Evolutionary conservation across 805 yeast genomes (phyloP), one percentile per base, ranked within the genome.

Genomic region (Kodamaea nitidulidarum): DNA sequence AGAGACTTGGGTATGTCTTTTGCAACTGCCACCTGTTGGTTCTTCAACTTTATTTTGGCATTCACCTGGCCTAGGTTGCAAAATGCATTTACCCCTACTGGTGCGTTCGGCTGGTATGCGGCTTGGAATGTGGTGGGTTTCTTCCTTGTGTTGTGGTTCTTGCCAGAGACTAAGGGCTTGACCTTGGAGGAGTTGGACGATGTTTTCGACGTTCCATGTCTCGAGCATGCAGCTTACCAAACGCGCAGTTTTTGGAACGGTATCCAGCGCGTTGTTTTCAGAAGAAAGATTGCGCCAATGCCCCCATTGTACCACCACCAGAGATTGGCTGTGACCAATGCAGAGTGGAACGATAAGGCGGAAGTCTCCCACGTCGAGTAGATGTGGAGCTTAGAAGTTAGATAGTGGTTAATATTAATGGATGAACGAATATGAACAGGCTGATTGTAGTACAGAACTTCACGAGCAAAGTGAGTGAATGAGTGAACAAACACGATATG

Each of bases 41-140:
- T 81, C 61, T 81, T 81, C 70, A 81, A 81, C 58, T 80, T 80
- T 49, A 63, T 81, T 38, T 65, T 80, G 45, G 79, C 93, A 15
- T 71, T 86, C 46, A 80, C 95, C 7, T 81, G 93, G 93, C 93
- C 95, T 25, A 67, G 85, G 16, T 62, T 87, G 58, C 60, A 75
- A 41, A 71, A 62, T 35, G 80, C 82, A 0, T 81, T 87, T 63
- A 78, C 76, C 40, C 75, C 88, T 2, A 86, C 81, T 48, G 95
- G 96, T 59, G 95, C 95, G 3, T 87, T 84, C 56, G 88, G 93
- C 10, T 87, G 80, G 74, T 87, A 85, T 54, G 95, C 93, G 1
- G 95, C 82, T 10, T 83, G 91, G 90, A 86, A 86, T 58, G 50
- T 79, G 42, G 65, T 79, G 39, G 86, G 85, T 0, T 80, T 80